These are phyloP conservation scores for Amaranthus hypochondriacus DNA, from an alignment of 148 eudicot genomes.

Conservation along the genomic window DNA sequence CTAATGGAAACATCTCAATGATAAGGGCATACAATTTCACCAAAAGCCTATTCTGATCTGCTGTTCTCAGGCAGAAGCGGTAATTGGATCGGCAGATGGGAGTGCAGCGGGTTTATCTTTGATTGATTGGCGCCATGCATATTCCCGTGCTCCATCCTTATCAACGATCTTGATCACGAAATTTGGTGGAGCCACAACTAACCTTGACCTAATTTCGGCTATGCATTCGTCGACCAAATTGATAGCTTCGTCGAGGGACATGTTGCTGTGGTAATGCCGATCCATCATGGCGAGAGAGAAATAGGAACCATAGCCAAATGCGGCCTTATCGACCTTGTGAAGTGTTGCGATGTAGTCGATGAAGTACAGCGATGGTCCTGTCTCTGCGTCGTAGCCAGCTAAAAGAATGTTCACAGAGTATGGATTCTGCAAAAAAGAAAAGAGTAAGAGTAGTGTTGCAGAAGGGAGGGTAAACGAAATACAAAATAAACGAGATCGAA, in stretches of 20 bases:
- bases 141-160: slow-evolving; percentile 67
- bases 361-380: slow-evolving; percentile 77
- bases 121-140: slow-evolving; percentile 71
- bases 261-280: slow-evolving; percentile 59
- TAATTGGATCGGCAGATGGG: slow-evolving; percentile 26
- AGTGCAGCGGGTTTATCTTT: slow-evolving; percentile 38
- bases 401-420: slow-evolving; percentile 66
- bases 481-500: no score
- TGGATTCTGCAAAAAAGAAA: slow-evolving; percentile 54
- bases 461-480: no score
- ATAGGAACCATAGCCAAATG: slow-evolving; percentile 80
- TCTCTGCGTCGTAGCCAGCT: slow-evolving; percentile 82
- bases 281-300: slow-evolving; percentile 90
- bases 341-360: slow-evolving; percentile 79
- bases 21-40: no score
- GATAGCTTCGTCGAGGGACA: slow-evolving; percentile 73
- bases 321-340: slow-evolving; percentile 84
- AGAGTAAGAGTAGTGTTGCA: neutral
- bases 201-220: slow-evolving; percentile 62
- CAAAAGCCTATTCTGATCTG: no score
- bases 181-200: slow-evolving; percentile 86
- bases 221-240: slow-evolving; percentile 76
- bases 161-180: slow-evolving; percentile 85
- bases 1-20: no score
- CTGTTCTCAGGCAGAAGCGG: slow-evolving; percentile 12